phyloP scores from a whole-genome alignment of 2,329 filamentous ascomycete genomes.

The Hypoxylon rubiginosum region DNA sequence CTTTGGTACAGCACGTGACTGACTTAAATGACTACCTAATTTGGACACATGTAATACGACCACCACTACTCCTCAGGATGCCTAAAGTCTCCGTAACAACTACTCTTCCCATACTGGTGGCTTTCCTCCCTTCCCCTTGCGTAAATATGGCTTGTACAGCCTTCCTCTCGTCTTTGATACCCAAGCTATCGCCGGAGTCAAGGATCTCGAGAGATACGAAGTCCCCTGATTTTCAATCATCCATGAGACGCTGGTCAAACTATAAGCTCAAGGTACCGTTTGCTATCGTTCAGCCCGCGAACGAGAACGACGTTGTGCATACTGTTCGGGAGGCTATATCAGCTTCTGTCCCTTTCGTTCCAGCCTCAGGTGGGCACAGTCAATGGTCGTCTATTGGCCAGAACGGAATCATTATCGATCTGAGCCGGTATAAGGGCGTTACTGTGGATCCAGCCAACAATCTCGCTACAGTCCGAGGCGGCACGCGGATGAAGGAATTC shows the following conservation, averaged over 20 bases:
- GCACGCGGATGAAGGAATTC: constrained; percentile 15
- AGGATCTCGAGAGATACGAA: constrained; percentile 6
- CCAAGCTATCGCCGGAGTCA: constrained; percentile 9
- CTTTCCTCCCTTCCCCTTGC: too few relatives aligned
- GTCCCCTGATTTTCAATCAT: constrained; percentile 10
- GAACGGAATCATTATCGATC: constrained; percentile 36
- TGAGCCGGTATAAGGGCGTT: constrained; percentile 26
- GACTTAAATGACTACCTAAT: too few relatives aligned
- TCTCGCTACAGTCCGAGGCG: constrained; percentile 48
- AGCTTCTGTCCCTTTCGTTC: constrained; percentile 31
- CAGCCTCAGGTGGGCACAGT: constrained; percentile 33
- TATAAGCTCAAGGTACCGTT: constrained; percentile 12
- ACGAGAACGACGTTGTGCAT: constrained; percentile 13
- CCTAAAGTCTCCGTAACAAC: too few relatives aligned
- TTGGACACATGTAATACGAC: too few relatives aligned
- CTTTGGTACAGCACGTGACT: too few relatives aligned
- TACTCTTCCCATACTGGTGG: too few relatives aligned
- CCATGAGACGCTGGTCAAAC: constrained; percentile 27
- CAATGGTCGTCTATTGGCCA: constrained; percentile 36
- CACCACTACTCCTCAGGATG: too few relatives aligned
- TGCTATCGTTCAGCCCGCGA: constrained; percentile 20
- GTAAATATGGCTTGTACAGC: neutral
- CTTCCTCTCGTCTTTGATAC: constrained; percentile 9
- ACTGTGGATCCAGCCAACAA: constrained; percentile 50
- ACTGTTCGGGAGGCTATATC: constrained; percentile 16